These are phyloP conservation scores for Fusarium veterinarium DNA, from an alignment of 2,329 filamentous ascomycete species.

Conservation along the genomic window DNA sequence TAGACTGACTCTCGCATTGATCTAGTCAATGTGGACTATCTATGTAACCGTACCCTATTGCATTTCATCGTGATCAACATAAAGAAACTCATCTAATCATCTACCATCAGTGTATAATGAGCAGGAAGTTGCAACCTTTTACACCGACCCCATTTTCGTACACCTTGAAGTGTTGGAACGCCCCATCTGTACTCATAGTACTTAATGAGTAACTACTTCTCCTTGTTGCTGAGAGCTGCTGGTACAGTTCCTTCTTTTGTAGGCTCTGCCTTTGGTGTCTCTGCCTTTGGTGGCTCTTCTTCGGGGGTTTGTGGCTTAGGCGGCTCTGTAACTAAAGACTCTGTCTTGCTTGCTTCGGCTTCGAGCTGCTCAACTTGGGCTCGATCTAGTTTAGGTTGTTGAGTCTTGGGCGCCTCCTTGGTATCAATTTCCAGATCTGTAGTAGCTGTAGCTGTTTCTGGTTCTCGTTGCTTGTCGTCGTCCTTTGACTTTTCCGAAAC, in stretches of 20 bases:
- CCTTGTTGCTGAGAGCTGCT: not conserved
- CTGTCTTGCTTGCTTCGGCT: not conserved
- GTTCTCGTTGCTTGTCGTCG: not conserved
- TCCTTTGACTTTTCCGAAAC: not conserved
- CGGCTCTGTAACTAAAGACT: not conserved
- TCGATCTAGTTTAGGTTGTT: conserved; percentile 5
- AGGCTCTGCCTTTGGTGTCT: not conserved
- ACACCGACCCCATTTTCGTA: not conserved
- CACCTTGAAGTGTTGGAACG: not conserved
- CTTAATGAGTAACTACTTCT: conserved; percentile 1
- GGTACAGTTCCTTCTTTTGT: not conserved
- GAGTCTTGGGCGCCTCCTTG: conserved; percentile 5
- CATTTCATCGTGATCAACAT: conserved; percentile 31
- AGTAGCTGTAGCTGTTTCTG: not conserved
- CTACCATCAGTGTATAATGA: conserved; percentile 10
- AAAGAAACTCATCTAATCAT: conserved; percentile 35
- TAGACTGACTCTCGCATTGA: conserved; percentile 6
- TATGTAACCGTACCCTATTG: conserved; percentile 11
- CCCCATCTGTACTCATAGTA: not conserved
- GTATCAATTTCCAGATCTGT: not conserved
- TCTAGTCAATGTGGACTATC: conserved; percentile 1
- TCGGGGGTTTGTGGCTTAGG: not conserved
- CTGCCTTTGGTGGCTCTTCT: conserved; percentile 1
- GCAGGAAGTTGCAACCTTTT: conserved; percentile 7
- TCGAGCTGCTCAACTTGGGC: not conserved